Evolutionary conservation across 768 basidiomycete genomes (phyloP), one percentile per base, ranked within the genome.

Genomic region (Glaciozyma antarctica): DNA sequence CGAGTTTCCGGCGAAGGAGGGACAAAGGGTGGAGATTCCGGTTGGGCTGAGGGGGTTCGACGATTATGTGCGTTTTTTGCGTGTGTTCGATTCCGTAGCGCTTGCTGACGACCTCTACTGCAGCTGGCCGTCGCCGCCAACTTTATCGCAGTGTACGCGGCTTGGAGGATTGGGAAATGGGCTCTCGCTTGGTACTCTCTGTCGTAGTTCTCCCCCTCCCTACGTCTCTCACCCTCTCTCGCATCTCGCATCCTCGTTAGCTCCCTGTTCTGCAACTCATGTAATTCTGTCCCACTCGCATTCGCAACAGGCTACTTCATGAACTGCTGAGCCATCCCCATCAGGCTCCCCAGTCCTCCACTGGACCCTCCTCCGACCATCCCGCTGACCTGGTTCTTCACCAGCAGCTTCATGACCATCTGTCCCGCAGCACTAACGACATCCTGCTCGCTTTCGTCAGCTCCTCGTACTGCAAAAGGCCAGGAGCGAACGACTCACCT

Each of bases 1-100:
- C 10, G 76, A 79, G 10, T 83, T 87, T 61, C 32, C 38, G n/a
- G n/a, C 15, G 8, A 60, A 47, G 0, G 26, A n/a, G 32, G 21
- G 28, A 17, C 21, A 34, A 10, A 34, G 3, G 45, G 67, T 60
- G 22, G 64, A 63, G 64, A 34, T 69, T 12, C 48, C 38, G 28
- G 6, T 65, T 3, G 28, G 53, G 54, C 21, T 68, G 58, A 34
- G 63, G 24, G 12, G 17, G 17, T 34, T 8, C 0, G 67, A 68
- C 51, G 38, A 41, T 41, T 41, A 15, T 10, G 38, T 41, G 38
- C 8, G 38, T 41, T 10, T 41, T 12, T 6, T 41, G 8, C 38
- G 38, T 15, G 38, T 12, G 38, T 15, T 41, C 7, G 38, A 2
- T 15, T 5, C 2, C 38, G 32, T 41, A 13, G 38, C 2, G 38